phyloP scores from a whole-genome alignment of 1,139 yeast species.

The Blastobotrys illinoisensis region DNA sequence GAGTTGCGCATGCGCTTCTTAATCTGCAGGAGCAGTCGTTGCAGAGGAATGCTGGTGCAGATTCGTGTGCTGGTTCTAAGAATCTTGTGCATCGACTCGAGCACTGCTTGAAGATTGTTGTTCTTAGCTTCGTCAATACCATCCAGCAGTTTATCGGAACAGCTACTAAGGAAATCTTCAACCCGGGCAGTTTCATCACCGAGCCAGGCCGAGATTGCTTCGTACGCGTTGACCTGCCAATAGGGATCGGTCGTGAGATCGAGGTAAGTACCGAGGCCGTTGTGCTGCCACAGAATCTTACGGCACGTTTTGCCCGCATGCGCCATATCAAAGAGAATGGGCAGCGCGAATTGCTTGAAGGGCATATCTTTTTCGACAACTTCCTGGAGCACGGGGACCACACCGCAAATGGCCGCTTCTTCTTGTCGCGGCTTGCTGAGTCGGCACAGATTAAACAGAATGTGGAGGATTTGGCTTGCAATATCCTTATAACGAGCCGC shows the following conservation, averaged over 20 bases:
- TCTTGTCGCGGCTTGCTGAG: conserved; percentile 48
- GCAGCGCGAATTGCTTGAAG: conserved; percentile 56
- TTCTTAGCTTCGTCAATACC: conserved; percentile 12
- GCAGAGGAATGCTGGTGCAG: conserved; percentile 13
- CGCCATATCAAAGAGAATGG: conserved; percentile 58
- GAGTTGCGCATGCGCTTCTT: conserved; percentile 11
- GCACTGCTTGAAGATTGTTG: conserved; percentile 11
- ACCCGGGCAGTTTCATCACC: conserved; percentile 30
- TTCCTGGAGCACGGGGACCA: conserved; percentile 46
- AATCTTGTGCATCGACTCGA: conserved; percentile 15
- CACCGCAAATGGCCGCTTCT: conserved; percentile 51
- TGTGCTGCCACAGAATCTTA: conserved; percentile 36
- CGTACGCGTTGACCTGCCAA: conserved; percentile 68
- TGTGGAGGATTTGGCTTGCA: conserved; percentile 29
- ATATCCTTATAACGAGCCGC: conserved; percentile 17
- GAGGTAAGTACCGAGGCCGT: conserved; percentile 45
- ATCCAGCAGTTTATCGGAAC: conserved; percentile 7
- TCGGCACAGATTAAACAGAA: conserved; percentile 49
- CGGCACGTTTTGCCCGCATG: conserved; percentile 44
- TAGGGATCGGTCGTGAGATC: conserved; percentile 52
- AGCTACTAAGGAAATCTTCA: conserved; percentile 18
- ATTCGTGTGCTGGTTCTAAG: conserved; percentile 14
- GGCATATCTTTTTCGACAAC: conserved; percentile 46
- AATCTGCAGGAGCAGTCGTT: conserved; percentile 6
- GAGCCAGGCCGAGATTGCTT: conserved; percentile 43